Percentiles rank a stretch among this genome's conserved stretches.
phyloP scores from a whole-genome alignment of 2,329 filamentous ascomycete genomes.

The Cercospora berteroae region DNA sequence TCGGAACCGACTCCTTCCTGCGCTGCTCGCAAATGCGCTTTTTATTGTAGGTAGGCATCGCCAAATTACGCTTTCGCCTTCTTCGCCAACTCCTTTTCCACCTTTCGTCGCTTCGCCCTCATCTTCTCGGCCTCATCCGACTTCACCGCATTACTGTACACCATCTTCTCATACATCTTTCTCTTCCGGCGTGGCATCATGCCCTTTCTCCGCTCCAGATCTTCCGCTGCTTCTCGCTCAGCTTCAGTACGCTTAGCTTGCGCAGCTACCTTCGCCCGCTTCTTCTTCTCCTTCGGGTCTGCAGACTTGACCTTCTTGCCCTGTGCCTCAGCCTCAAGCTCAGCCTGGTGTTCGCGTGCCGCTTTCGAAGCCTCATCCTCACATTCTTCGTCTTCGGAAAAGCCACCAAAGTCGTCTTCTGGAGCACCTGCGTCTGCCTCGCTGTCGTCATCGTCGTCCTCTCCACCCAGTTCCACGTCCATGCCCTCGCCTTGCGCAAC shows the following conservation, averaged over 20 bases:
- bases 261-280: constrained; percentile 62
- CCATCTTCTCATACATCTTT: constrained; percentile 96
- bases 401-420: constrained; percentile 46
- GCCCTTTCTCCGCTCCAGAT: constrained; percentile 89
- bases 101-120: constrained; percentile 82
- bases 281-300: constrained; percentile 56
- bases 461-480: constrained; percentile 45
- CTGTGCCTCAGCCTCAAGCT: constrained; percentile 87
- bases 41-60: background rate
- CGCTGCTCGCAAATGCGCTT: background rate
- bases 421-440: constrained; percentile 50
- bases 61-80: constrained; percentile 10
- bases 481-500: constrained; percentile 43
- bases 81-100: constrained; percentile 55
- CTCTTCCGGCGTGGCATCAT: constrained; percentile 99
- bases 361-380: constrained; percentile 61
- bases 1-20: background rate
- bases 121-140: constrained; percentile 86
- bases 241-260: constrained; percentile 68
- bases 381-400: constrained; percentile 51
- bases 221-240: constrained; percentile 71
- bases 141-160: constrained; percentile 90
- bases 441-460: constrained; percentile 47
- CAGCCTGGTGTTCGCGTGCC: constrained; percentile 73
- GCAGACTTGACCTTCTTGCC: constrained; percentile 56